Conservation (phyloP, 1,284 basidiomycete species). For the Agroathelia rolfsii region DNA sequence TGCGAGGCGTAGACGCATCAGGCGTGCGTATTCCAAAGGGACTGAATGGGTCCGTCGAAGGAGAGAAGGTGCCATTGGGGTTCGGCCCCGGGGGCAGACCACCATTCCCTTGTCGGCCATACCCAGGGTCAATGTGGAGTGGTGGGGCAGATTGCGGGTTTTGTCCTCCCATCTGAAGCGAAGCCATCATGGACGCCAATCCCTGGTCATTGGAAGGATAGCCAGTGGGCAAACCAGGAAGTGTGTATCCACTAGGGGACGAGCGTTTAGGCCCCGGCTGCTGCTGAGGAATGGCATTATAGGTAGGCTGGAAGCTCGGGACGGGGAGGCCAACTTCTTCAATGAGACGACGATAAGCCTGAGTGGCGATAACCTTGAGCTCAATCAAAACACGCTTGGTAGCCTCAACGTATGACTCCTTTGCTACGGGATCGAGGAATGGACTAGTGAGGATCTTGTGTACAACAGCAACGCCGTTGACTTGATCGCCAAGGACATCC, state of each 20-base stretch:
- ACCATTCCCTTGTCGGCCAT: slow-evolving; percentile 25
- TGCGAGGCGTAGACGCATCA: slow-evolving; percentile 44
- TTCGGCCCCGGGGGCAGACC: slow-evolving; percentile 30
- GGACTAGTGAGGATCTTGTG: slow-evolving; percentile 87
- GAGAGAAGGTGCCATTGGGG: slow-evolving; percentile 46
- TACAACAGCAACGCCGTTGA: slow-evolving; percentile 90
- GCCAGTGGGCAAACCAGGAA: slow-evolving; percentile 65
- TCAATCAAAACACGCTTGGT: slow-evolving; percentile 83
- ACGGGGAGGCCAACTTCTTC: slow-evolving; percentile 91
- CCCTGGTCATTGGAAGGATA: slow-evolving; percentile 76
- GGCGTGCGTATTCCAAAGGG: slow-evolving; percentile 60
- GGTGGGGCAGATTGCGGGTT: slow-evolving; percentile 72
- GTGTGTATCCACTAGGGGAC: slow-evolving; percentile 52
- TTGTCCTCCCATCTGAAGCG: slow-evolving; percentile 77
- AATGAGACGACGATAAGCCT: slow-evolving; percentile 87
- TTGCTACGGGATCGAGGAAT: slow-evolving; percentile 66
- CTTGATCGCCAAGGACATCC: slow-evolving; percentile 89
- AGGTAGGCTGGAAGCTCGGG: slow-evolving; percentile 74
- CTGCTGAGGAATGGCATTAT: slow-evolving; percentile 52
- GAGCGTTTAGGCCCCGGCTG: no score
- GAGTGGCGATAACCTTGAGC: slow-evolving; percentile 81
- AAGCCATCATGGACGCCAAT: slow-evolving; percentile 80
- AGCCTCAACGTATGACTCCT: slow-evolving; percentile 67
- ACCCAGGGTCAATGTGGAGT: slow-evolving; percentile 58
- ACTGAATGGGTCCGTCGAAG: slow-evolving; percentile 63